Evolutionary conservation across 305 asterid species (phyloP).

Genomic region (Withania somnifera): DNA sequence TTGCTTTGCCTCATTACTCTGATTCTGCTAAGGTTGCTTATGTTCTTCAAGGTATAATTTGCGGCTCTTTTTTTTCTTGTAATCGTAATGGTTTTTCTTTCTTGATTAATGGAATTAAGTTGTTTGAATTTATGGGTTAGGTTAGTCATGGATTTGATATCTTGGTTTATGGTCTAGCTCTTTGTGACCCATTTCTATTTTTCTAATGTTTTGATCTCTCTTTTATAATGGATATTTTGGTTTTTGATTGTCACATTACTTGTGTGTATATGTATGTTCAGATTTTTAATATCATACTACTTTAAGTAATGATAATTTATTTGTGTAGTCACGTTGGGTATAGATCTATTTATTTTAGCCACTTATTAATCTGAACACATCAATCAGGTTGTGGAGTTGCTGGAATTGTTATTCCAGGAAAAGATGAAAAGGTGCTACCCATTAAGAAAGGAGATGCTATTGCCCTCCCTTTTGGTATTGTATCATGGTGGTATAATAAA

Average conservation of each 20-base stretch:
- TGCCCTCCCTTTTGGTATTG: constrained; percentile 74
- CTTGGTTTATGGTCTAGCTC: background rate
- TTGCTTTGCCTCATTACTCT: constrained; percentile 70
- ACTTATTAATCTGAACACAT: background rate
- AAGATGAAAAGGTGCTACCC: constrained; percentile 63
- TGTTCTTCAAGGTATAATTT: constrained; percentile 61
- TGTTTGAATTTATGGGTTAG: background rate
- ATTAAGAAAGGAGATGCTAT: constrained; percentile 70
- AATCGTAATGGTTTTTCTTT: background rate
- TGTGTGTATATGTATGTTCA: too few relatives aligned
- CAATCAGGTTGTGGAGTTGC: constrained; percentile 47
- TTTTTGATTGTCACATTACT: too few relatives aligned
- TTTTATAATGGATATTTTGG: too few relatives aligned
- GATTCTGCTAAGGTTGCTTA: constrained; percentile 87
- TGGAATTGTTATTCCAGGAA: constrained; percentile 60
- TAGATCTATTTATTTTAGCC: background rate
- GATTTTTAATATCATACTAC: too few relatives aligned
- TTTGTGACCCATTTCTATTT: background rate
- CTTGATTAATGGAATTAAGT: background rate
- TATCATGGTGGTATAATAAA: constrained; percentile 82
- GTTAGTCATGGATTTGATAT: background rate
- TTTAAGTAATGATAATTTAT: too few relatives aligned
- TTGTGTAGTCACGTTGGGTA: background rate
- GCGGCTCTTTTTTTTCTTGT: background rate
- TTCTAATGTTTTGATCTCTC: too few relatives aligned